Conservation (phyloP, 495 filamentous ascomycete genomes). For the Podospora bellae-mahoneyi region DNA sequence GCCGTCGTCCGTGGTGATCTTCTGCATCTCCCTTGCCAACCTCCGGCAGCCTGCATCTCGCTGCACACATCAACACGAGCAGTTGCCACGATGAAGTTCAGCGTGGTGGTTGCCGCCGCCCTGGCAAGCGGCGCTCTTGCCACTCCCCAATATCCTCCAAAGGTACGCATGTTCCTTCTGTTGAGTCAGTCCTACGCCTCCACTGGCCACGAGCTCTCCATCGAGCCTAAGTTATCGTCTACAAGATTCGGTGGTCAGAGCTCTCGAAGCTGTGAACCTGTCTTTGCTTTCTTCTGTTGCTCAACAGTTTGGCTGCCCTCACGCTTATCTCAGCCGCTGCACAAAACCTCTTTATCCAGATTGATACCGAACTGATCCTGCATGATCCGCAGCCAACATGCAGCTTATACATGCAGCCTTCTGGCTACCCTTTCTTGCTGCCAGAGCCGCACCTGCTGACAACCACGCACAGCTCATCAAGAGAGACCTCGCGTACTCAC, state of each 20-base stretch:
- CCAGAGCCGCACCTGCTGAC: slow-evolving; percentile 25
- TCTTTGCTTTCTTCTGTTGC: slow-evolving; percentile 1
- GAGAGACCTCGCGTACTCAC: slow-evolving; percentile 33
- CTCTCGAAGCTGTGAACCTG: not conserved
- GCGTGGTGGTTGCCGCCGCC: slow-evolving; percentile 21
- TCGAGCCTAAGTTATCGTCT: not conserved
- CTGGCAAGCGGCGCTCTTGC: slow-evolving; percentile 22
- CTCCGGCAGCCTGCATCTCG: not conserved
- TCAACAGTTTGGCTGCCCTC: not conserved
- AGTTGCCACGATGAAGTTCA: slow-evolving; percentile 22
- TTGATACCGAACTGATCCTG: slow-evolving; percentile 13
- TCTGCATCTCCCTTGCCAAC: slow-evolving; percentile 2
- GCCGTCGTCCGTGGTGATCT: slow-evolving; percentile 3
- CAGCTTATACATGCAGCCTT: slow-evolving; percentile 21
- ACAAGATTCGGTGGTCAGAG: too few relatives aligned
- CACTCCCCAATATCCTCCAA: slow-evolving; percentile 5
- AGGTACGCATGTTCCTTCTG: slow-evolving; percentile 2
- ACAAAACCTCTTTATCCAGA: slow-evolving; percentile 18
- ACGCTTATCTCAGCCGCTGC: slow-evolving; percentile 16
- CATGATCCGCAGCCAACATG: slow-evolving; percentile 25
- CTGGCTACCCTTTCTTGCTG: slow-evolving; percentile 19
- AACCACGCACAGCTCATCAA: slow-evolving; percentile 25
- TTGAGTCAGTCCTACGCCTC: not conserved
- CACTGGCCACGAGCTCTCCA: not conserved
- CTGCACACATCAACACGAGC: not conserved